Conservation (phyloP, 2,329 filamentous ascomycete species). For the Aureobasidium sp. region DNA sequence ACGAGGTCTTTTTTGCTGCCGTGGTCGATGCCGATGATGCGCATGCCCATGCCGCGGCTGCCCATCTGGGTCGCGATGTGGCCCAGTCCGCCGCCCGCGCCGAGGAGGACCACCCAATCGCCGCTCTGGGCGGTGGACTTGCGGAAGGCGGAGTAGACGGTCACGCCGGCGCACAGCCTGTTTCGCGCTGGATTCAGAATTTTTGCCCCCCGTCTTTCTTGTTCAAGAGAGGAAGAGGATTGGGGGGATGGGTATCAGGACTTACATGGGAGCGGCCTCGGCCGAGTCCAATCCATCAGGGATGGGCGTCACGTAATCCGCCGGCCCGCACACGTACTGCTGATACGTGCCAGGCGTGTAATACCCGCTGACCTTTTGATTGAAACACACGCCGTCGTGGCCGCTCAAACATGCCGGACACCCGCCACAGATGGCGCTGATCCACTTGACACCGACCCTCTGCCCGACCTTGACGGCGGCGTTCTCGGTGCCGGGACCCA, state of each 20-base stretch:
- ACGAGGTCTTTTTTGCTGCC: constrained; percentile 57
- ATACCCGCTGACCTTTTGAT: constrained; percentile 57
- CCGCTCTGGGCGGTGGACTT: constrained; percentile 54
- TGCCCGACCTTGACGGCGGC: constrained; percentile 57
- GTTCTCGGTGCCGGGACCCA: constrained; percentile 54
- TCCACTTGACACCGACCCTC: constrained; percentile 65
- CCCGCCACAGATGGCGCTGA: constrained; percentile 50
- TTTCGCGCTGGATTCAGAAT: background rate
- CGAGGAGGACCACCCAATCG: constrained; percentile 51
- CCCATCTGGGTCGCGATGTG: constrained; percentile 58
- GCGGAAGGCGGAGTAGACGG: constrained; percentile 58
- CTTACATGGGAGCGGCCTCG: constrained; percentile 53
- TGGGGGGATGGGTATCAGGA: background rate
- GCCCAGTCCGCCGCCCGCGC: constrained; percentile 41
- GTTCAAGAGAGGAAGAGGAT: background rate
- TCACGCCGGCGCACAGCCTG: constrained; percentile 57
- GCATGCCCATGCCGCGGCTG: constrained; percentile 52
- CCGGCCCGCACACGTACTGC: constrained; percentile 55
- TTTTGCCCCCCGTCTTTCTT: no score
- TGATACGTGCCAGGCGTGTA: constrained; percentile 67
- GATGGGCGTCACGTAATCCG: constrained; percentile 64
- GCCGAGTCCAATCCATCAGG: constrained; percentile 54
- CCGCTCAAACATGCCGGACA: constrained; percentile 49
- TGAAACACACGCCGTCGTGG: constrained; percentile 49
- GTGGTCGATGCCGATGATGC: constrained; percentile 60